Percentiles rank a stretch among this genome's conserved stretches.
phyloP scores from a whole-genome alignment of 2,329 filamentous ascomycete species.

The Monosporascus sp. region DNA sequence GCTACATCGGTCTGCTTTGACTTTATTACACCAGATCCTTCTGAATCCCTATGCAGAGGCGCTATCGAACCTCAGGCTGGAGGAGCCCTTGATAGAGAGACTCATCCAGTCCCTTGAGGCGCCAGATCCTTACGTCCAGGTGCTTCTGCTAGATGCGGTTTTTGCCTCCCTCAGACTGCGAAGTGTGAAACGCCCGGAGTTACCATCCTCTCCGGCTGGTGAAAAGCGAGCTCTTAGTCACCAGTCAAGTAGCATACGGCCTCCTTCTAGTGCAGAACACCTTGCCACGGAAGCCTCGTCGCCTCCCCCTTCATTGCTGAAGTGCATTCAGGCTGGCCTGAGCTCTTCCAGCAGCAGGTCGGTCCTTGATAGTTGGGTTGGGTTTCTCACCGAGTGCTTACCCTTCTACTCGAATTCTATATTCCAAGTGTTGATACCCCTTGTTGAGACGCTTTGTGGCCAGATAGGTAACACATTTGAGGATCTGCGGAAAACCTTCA shows the following conservation, averaged over 20 bases:
- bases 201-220: slow-evolving; percentile 37
- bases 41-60: slow-evolving; percentile 56
- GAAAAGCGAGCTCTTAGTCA: slow-evolving; percentile 46
- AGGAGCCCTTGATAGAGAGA: slow-evolving; percentile 64
- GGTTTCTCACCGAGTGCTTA: slow-evolving; percentile 76
- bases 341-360: slow-evolving; percentile 67
- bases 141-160: slow-evolving; percentile 73
- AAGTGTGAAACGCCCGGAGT: slow-evolving; percentile 36
- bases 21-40: slow-evolving; percentile 65
- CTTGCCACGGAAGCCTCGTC: slow-evolving; percentile 30
- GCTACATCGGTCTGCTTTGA: slow-evolving; percentile 66
- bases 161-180: slow-evolving; percentile 67
- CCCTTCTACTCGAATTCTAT: slow-evolving; percentile 80
- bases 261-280: slow-evolving; percentile 30
- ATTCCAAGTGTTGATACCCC: slow-evolving; percentile 83
- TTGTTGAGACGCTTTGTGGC: slow-evolving; percentile 83
- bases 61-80: slow-evolving; percentile 61
- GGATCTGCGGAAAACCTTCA: slow-evolving; percentile 63
- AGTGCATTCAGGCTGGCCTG: slow-evolving; percentile 78
- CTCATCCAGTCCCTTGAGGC: slow-evolving; percentile 57
- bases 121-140: slow-evolving; percentile 67
- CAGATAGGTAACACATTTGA: slow-evolving; percentile 72
- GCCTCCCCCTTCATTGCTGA: slow-evolving; percentile 69
- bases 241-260: slow-evolving; percentile 33
- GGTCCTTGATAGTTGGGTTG: slow-evolving; percentile 87